Base-by-base conservation (phyloP, 495 filamentous ascomycete genomes). In the Penicillium ochrochloron region DNA sequence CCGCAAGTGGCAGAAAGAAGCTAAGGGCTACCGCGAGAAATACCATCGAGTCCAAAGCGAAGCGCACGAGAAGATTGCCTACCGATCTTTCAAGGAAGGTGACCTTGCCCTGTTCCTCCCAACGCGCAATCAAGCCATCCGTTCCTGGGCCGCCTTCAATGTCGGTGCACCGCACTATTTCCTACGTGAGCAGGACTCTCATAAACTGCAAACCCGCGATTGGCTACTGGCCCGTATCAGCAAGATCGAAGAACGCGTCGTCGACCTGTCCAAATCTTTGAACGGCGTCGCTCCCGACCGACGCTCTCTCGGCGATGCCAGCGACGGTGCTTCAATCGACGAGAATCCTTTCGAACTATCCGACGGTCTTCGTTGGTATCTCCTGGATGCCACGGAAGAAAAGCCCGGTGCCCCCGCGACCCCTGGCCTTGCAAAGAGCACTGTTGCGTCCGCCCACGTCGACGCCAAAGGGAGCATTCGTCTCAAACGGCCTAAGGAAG, bases 111-210 rank as follows among this genome's bases (percentile, higher is more conserved):
- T 99, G 11, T 99, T 99, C 81, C 82, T 98, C 14, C 95, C 95
- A 0, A 99, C 95, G 0, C 83, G 93, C 25, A 97, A 98, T 66
- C 93, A 97, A 73, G 90, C 89, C 27, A 95, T 93, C 6, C 89
- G 95, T 11, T 93, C 95, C 4, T 99, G 95, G 95, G 95, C 95
- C 5, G 95, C 96, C 4, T 99, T 99, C 81, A 99, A 99, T 71
- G 89, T 98, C 52, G 93, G 93, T 1, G 94, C 92, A 57, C 95
- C 95, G 15, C 95, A 99, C 75, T 97, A 93, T 78, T 99, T 99
- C 80, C 81, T 99, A 0, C 90, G 92, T 34, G 95, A 99, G 75
- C 92, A 96, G 75, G 93, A 97, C 60, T 82, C 83, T 0, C 96
- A 98, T 70, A 90, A 93, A 62, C 83, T 99, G 14, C 83, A 88